Conservation (phyloP, 163 green algal genomes). For the Trebouxia gelatinosa region DNA sequence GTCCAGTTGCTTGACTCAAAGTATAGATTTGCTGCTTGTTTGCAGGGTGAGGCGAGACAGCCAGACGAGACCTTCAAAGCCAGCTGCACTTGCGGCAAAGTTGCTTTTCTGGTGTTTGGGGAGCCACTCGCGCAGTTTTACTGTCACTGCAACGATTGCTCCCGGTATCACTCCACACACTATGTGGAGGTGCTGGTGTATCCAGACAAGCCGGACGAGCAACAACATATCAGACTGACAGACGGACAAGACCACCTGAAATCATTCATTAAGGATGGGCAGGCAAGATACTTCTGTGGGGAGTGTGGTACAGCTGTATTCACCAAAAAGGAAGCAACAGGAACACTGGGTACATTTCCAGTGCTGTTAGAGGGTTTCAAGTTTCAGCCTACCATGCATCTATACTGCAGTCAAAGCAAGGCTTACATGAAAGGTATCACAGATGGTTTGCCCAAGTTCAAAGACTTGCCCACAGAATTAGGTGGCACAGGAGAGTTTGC, state of each 20-base stretch:
- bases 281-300: neutral
- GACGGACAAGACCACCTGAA: neutral
- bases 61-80: conserved; percentile 4
- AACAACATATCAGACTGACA: conserved; percentile 1
- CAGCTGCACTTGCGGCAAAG: neutral
- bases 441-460: conserved; percentile 20
- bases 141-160: conserved; percentile 21
- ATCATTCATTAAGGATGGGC: conserved; percentile 1
- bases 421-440: conserved; percentile 11
- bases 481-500: conserved; percentile 19
- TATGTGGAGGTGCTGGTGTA: conserved; percentile 21
- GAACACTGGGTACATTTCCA: conserved; percentile 9
- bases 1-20: too few relatives aligned
- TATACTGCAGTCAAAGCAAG: conserved; percentile 20
- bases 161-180: conserved; percentile 21
- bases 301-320: conserved; percentile 16
- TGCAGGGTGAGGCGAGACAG: neutral
- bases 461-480: conserved; percentile 7
- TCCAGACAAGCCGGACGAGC: conserved; percentile 17
- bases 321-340: conserved; percentile 10
- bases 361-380: conserved; percentile 16
- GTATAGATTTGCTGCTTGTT: too few relatives aligned
- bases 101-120: neutral
- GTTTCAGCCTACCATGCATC: conserved; percentile 21
- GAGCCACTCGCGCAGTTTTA: conserved; percentile 21